Conservation (phyloP, 306 rosid genomes). For the Cicer judaicum region DNA sequence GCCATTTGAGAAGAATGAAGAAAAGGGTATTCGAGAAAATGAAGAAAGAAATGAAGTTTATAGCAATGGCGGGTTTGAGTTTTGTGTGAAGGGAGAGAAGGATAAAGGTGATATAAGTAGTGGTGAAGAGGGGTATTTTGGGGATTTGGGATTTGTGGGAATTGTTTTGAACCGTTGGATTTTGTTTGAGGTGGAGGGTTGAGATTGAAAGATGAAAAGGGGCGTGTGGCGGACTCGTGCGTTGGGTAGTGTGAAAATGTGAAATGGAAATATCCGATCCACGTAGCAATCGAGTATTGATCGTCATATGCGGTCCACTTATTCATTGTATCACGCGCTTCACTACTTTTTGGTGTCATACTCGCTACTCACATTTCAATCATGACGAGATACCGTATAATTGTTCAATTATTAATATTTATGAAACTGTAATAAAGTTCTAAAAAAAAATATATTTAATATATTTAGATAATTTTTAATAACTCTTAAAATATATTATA, state of each 20-base stretch:
- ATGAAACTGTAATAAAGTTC: no score
- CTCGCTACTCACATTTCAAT: background rate
- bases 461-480: no score
- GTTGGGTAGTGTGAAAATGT: slow-evolving; percentile 38
- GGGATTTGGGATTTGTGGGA: background rate
- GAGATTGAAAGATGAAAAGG: background rate
- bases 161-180: slow-evolving; percentile 47
- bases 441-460: no score
- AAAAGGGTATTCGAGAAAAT: slow-evolving; percentile 11
- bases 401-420: no score
- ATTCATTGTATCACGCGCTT: slow-evolving; percentile 24
- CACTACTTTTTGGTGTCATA: background rate
- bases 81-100: slow-evolving; percentile 5
- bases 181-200: background rate
- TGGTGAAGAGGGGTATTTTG: slow-evolving; percentile 11
- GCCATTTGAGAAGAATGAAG: slow-evolving; percentile 45
- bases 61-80: slow-evolving; percentile 31
- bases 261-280: slow-evolving; percentile 43
- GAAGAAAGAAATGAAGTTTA: background rate
- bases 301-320: slow-evolving; percentile 9
- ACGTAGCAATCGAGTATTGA: slow-evolving; percentile 13
- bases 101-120: slow-evolving; percentile 44
- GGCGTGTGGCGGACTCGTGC: slow-evolving; percentile 82
- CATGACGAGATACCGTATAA: no score
- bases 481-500: no score